These are phyloP conservation scores for Nicotiana knightiana DNA, from an alignment of 257 asterid genomes.

Conservation along the genomic window DNA sequence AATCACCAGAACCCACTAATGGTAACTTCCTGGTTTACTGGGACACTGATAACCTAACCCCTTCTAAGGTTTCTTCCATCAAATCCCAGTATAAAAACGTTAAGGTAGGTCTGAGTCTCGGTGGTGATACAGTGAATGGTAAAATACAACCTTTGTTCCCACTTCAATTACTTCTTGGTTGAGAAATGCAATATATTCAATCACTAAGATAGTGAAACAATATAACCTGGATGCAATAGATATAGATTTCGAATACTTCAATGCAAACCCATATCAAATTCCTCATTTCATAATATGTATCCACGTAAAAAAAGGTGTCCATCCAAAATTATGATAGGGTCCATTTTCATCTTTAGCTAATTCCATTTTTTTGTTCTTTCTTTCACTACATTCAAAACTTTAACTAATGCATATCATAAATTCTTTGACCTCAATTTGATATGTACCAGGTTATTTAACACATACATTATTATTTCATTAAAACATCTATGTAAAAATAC, in stretches of 20 bases:
- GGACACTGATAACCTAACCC: slow-evolving; percentile 52
- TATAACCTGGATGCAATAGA: slow-evolving; percentile 65
- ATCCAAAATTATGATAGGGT: too few species aligned
- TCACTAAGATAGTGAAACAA: slow-evolving; percentile 34
- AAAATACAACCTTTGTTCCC: slow-evolving; percentile 38
- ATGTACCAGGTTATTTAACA: too few species aligned
- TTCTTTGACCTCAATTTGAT: too few species aligned
- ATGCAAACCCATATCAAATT: slow-evolving; percentile 28
- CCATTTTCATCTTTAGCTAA: too few species aligned
- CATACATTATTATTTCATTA: too few species aligned
- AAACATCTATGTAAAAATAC: too few species aligned
- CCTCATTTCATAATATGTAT: too few species aligned
- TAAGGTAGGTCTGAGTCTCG: slow-evolving; percentile 66
- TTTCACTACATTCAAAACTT: too few species aligned
- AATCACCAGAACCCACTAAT: slow-evolving; percentile 45
- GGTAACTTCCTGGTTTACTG: slow-evolving; percentile 51
- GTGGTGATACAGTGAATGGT: slow-evolving; percentile 38
- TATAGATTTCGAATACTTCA: slow-evolving; percentile 77
- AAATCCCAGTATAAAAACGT: slow-evolving; percentile 50
- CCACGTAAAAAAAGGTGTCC: too few species aligned
- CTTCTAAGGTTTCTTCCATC: slow-evolving; percentile 46
- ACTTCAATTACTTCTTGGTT: slow-evolving; percentile 50
- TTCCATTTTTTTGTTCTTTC: too few species aligned
- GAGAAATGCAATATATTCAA: slow-evolving; percentile 47
- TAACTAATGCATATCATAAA: too few species aligned